Base-by-base conservation (phyloP, 495 filamentous ascomycete genomes). In the Xylaria palmicola region DNA sequence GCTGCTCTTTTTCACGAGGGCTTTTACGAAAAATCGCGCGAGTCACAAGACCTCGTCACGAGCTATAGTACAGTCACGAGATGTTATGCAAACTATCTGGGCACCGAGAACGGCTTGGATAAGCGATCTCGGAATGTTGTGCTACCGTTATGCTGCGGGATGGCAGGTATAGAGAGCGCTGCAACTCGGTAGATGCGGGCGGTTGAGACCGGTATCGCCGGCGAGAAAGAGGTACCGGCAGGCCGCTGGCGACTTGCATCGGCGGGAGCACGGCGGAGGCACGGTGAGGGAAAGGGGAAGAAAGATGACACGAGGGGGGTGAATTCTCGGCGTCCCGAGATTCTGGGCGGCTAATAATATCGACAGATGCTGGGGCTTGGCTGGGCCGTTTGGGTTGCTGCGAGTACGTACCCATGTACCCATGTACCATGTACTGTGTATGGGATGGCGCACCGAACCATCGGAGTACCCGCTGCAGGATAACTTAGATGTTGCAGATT, bases 381-480 rank as follows among this genome's bases (percentile, higher is more conserved):
- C 44, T 49, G 12, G n/a, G 10, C 19, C 17, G 50, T 26, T 40
- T 41, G 51, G 51, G n/a, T n/a, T n/a, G n/a, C 19, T 37, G 37
- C 17, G 51, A 40, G 13, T 7, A n/a, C n/a, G n/a, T n/a, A n/a
- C n/a, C n/a, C n/a, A n/a, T n/a, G n/a, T n/a, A n/a, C n/a, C n/a
- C n/a, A n/a, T n/a, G n/a, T n/a, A n/a, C n/a, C n/a, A n/a, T n/a
- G n/a, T n/a, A n/a, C n/a, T n/a, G n/a, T n/a, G n/a, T n/a, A n/a
- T n/a, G n/a, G n/a, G n/a, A n/a, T n/a, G n/a, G n/a, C n/a, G n/a
- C 30, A 27, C 51, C 50, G 22, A 32, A 6, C 36, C 27, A 43
- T 60, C 57, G 57, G 57, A 40, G 57, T 52, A 20, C n/a, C 57
- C 57, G 57, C 47, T 52, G 47, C 57, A 60, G 12, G 32, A 44